A percentile compares a stretch with the other conserved stretches of the same genome.
These are phyloP conservation scores for Aspergillus udagawae DNA, from an alignment of 2,329 filamentous ascomycete genomes.

Conservation along the genomic window DNA sequence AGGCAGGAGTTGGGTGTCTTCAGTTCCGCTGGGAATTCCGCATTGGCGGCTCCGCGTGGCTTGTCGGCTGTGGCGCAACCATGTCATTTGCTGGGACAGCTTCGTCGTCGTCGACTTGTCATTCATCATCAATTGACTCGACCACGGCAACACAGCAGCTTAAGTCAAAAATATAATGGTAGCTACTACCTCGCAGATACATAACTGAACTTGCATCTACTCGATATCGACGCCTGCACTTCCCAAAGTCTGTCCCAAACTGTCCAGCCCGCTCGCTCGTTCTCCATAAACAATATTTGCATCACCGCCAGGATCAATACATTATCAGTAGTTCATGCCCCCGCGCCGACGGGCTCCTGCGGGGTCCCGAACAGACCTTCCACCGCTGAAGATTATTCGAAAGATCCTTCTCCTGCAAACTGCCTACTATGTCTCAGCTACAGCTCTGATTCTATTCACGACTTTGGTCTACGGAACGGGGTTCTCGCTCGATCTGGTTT, in stretches of 20 bases:
- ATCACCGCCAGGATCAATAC: not conserved
- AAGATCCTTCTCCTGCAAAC: slow-evolving; percentile 64
- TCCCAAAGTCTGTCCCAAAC: not conserved
- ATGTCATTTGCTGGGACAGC: not conserved
- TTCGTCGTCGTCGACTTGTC: not conserved
- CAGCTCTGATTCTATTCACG: slow-evolving; percentile 63
- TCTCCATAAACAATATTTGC: not conserved
- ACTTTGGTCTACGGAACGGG: slow-evolving; percentile 61
- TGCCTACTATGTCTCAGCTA: slow-evolving; percentile 61
- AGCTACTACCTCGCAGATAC: not conserved
- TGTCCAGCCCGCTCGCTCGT: not conserved
- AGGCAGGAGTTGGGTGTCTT: not conserved
- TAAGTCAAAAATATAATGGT: not conserved
- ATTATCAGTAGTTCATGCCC: slow-evolving; percentile 30
- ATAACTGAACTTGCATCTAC: not conserved
- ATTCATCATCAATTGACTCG: not conserved
- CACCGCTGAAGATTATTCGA: slow-evolving; percentile 62
- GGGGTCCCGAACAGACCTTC: slow-evolving; percentile 63
- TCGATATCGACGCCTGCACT: not conserved
- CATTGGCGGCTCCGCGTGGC: not conserved
- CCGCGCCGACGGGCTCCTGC: slow-evolving; percentile 58
- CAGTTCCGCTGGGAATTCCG: not conserved
- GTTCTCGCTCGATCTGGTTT: slow-evolving; percentile 55
- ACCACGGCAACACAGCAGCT: not conserved
- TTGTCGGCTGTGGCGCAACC: not conserved